Percentiles rank a stretch among this genome's conserved stretches.
These are phyloP conservation scores for Erysimum cheiri DNA, from an alignment of 441 rosid species.

Conservation along the genomic window DNA sequence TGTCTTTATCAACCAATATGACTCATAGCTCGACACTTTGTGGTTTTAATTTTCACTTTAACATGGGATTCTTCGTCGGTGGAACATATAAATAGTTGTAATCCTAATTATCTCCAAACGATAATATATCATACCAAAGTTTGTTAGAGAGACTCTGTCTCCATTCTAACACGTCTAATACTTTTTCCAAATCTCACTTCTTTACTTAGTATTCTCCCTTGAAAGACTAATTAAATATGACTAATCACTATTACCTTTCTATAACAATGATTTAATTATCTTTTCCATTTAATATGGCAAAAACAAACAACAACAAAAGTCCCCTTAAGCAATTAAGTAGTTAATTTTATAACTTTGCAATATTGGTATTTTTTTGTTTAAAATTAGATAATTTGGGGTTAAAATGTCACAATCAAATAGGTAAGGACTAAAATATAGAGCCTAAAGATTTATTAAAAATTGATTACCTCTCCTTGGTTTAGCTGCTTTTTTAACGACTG, in stretches of 20 bases:
- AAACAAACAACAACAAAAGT: constrained; percentile 11
- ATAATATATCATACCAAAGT: constrained; percentile 27
- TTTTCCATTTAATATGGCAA: constrained; percentile 2
- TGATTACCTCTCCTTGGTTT: constrained; percentile 78
- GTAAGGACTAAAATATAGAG: constrained; percentile 6
- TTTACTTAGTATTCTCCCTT: constrained; percentile 27
- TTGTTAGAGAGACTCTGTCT: constrained; percentile 40
- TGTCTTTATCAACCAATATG: constrained; percentile 22
- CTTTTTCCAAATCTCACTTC: constrained; percentile 9
- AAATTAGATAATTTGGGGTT: constrained; percentile 11
- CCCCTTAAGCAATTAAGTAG: neutral
- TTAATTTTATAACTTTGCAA: neutral
- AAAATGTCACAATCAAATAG: constrained; percentile 8
- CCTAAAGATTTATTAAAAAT: constrained; percentile 1
- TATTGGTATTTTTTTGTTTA: constrained; percentile 7
- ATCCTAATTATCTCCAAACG: constrained; percentile 19
- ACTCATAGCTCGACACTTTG: constrained; percentile 8
- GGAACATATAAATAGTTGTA: constrained; percentile 32
- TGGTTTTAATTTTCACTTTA: constrained; percentile 29
- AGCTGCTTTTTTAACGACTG: constrained; percentile 53
- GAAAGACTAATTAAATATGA: constrained; percentile 29
- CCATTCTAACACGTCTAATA: constrained; percentile 29
- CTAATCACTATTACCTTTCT: constrained; percentile 22
- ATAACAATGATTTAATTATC: constrained; percentile 19
- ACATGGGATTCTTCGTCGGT: constrained; percentile 46